Base-by-base conservation (phyloP, 2,329 filamentous ascomycete species). In the Penicillium palitans region DNA sequence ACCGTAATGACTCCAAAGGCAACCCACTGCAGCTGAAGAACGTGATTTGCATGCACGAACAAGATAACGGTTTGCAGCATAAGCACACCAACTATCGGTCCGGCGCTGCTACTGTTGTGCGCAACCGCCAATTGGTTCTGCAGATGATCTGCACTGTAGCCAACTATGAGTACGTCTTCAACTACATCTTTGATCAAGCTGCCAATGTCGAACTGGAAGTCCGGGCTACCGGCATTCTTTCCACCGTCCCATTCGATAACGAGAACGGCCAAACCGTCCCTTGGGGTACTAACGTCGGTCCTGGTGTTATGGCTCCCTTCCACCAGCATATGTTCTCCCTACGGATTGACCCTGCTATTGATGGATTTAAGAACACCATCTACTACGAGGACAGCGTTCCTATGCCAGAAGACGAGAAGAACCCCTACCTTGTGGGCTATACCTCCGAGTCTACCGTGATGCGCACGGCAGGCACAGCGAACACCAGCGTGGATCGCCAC, bases 281-380 rank as follows among this genome's bases (percentile, higher is more conserved):
- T 2, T 89, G 84, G 78, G 87, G 87, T 35, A 90, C 87, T 0
- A 83, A 89, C 41, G 86, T 90, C 6, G 85, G 87, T 58, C 87
- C 87, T 0, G 87, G 87, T 44, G 87, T 88, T 17, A 82, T 91
- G 35, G 88, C 87, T 2, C 79, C 80, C 0, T 86, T 89, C 73
- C 89, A 92, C 68, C 89, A 93, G 70, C 90, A 92, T 73, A 89
- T 91, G 71, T 91, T 93, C 76, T 87, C 83, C 4, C 78, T 87
- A 6, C 82, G 85, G 9, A 77, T 88, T 13, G 85, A 88, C 67
- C 85, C 85, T n/a, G 83, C 83, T 62, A 76, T 86, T 49, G 84
- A 84, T 58, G 85, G 85, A 0, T 79, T 80, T 60, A 74, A 76
- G 25, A 86, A 86, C 67, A 76, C 80, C 0, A 71, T 86, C 29